Conservation (phyloP, 805 yeast genomes). For the Hanseniaspora meyeri region DNA sequence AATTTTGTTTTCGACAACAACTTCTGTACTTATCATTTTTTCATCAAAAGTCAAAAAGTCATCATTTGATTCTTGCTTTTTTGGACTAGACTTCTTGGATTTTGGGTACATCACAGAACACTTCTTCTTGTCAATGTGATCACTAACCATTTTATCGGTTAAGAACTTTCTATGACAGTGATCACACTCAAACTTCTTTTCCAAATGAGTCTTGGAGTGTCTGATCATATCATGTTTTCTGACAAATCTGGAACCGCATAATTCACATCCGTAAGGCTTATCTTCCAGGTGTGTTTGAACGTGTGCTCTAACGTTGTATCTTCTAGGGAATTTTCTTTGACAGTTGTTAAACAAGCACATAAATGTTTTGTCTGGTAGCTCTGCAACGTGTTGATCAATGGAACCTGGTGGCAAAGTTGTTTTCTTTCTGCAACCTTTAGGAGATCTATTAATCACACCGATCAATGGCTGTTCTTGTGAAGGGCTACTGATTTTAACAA, state of each 20-base stretch:
- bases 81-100: conserved; percentile 14
- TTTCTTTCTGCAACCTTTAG: conserved; percentile 15
- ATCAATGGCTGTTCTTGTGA: conserved; percentile 11
- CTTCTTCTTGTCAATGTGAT: conserved; percentile 68
- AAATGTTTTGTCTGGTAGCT: conserved; percentile 65
- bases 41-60: neutral
- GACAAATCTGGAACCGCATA: conserved; percentile 76
- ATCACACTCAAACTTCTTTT: conserved; percentile 58
- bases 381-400: conserved; percentile 68
- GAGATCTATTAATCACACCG: conserved; percentile 14
- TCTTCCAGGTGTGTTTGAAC: conserved; percentile 94
- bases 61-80: neutral
- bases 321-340: conserved; percentile 69
- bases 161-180: conserved; percentile 89
- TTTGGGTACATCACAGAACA: conserved; percentile 56
- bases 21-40: neutral
- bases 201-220: conserved; percentile 77
- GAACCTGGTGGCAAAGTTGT: conserved; percentile 79
- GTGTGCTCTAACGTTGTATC: conserved; percentile 88
- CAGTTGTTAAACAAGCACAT: conserved; percentile 68
- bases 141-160: conserved; percentile 73
- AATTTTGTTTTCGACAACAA: neutral
- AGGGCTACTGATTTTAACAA: conserved; percentile 7
- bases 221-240: conserved; percentile 89
- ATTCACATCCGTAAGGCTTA: conserved; percentile 71